A percentile compares a stretch with the other conserved stretches of the same genome.
Evolutionary conservation across 148 eudicot genomes (phyloP).

Genomic region (Amaranthus cruentus): DNA sequence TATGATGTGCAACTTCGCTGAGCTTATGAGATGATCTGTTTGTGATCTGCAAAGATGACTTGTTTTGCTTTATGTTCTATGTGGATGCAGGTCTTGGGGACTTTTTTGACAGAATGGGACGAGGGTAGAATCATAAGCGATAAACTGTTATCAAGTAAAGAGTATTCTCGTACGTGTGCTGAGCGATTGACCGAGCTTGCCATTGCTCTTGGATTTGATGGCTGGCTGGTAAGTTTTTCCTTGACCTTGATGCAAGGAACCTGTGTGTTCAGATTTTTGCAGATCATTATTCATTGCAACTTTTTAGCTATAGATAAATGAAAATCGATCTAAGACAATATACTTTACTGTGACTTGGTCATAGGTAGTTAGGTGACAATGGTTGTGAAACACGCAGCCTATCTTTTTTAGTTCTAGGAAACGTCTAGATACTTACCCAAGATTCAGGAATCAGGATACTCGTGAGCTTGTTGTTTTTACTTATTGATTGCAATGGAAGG

Average conservation of each 20-base stretch:
- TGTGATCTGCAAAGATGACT: background rate
- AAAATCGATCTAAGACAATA: background rate
- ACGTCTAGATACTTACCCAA: background rate
- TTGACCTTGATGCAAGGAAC: background rate
- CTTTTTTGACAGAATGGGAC: constrained; percentile 90
- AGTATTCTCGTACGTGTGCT: constrained; percentile 73
- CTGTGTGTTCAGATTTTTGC: background rate
- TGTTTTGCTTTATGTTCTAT: constrained; percentile 8
- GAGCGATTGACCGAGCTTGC: constrained; percentile 87
- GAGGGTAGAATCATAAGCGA: constrained; percentile 56
- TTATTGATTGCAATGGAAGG: background rate
- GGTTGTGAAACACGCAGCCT: background rate
- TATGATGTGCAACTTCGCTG: no score
- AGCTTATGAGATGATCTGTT: no score
- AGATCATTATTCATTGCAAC: background rate
- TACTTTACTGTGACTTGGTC: background rate
- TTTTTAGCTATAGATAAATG: background rate
- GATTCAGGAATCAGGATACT: background rate
- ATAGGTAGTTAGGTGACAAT: background rate
- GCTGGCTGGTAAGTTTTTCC: constrained; percentile 77
- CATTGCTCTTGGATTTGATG: constrained; percentile 80
- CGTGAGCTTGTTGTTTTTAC: background rate
- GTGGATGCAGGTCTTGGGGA: constrained; percentile 71
- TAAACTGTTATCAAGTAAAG: constrained; percentile 50
- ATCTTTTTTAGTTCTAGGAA: background rate